phyloP scores from a whole-genome alignment of 495 filamentous ascomycete genomes.

The Neurospora sp. region DNA sequence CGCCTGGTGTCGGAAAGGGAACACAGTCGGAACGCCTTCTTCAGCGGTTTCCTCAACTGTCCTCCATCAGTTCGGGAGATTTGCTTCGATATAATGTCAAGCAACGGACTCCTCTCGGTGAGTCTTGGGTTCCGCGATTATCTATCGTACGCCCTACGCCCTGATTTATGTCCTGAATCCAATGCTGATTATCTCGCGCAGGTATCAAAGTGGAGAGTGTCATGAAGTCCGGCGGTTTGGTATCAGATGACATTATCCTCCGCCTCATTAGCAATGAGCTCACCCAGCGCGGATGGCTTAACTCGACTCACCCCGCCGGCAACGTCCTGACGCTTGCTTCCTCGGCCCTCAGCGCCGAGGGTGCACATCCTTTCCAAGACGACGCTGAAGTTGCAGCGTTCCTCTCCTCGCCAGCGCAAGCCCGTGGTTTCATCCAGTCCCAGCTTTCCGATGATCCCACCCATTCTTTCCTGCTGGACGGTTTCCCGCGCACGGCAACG shows the following conservation, averaged over 20 bases:
- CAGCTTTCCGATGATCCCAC: conserved; percentile 55
- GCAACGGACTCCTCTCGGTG: conserved; percentile 76
- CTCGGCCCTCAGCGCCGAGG: conserved; percentile 17
- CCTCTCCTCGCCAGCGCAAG: conserved; percentile 30
- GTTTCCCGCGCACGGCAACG: conserved; percentile 78
- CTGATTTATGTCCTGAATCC: conserved; percentile 1
- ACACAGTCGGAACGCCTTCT: conserved; percentile 88
- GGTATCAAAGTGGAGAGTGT: conserved; percentile 80
- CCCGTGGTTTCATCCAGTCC: conserved; percentile 19
- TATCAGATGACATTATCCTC: conserved; percentile 84
- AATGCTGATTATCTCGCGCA: conserved; percentile 19
- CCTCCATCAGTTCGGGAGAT: conserved; percentile 89
- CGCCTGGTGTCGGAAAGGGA: conserved; percentile 88
- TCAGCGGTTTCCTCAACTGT: conserved; percentile 75
- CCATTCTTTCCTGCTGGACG: conserved; percentile 90
- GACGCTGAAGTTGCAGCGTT: conserved; percentile 27
- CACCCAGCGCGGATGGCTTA: conserved; percentile 72
- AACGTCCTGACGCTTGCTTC: conserved; percentile 34
- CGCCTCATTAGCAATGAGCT: conserved; percentile 85
- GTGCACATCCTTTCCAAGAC: conserved; percentile 14
- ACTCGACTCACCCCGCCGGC: conserved; percentile 19
- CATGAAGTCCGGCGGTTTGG: conserved; percentile 75
- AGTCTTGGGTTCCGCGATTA: conserved; percentile 9
- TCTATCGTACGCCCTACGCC: background rate
- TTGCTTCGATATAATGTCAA: conserved; percentile 87